Evolutionary conservation across 805 yeast genomes (phyloP).

Genomic region (Millerozyma acaciae): DNA sequence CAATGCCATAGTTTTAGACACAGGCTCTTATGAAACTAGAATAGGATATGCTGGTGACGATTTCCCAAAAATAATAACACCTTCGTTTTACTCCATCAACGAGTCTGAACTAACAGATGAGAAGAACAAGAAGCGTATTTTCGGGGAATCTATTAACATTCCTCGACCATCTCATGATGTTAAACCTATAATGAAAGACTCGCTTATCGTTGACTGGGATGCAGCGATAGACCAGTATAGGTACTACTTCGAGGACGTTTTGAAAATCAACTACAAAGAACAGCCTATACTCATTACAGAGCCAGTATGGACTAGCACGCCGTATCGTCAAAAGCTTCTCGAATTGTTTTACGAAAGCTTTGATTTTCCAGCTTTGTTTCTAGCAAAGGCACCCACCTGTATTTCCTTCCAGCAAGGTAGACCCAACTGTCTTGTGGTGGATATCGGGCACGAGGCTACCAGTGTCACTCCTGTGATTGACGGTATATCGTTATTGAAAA

Average conservation of each 20-base stretch:
- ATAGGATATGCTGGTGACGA: conserved; percentile 94
- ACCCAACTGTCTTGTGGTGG: conserved; percentile 82
- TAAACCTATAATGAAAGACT: conserved; percentile 56
- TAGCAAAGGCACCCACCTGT: conserved; percentile 83
- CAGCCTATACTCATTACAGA: conserved; percentile 83
- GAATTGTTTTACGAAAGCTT: conserved; percentile 68
- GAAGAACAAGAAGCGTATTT: conserved; percentile 19
- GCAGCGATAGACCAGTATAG: conserved; percentile 72
- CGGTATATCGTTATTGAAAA: conserved; percentile 70
- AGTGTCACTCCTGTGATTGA: conserved; percentile 81
- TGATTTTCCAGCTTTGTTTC: conserved; percentile 74
- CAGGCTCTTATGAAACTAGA: conserved; percentile 80
- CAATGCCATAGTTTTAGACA: conserved; percentile 85
- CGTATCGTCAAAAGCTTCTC: conserved; percentile 63
- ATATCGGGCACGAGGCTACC: conserved; percentile 73
- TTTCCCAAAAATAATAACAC: conserved; percentile 69
- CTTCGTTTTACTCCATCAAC: conserved; percentile 58
- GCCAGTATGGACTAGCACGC: conserved; percentile 76
- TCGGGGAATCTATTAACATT: conserved; percentile 42
- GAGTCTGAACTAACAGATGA: conserved; percentile 17
- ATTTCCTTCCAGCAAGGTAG: conserved; percentile 85
- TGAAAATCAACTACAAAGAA: conserved; percentile 53
- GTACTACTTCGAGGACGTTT: conserved; percentile 48
- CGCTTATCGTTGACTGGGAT: conserved; percentile 80
- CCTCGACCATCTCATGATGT: conserved; percentile 52